Evolutionary conservation across 306 rosid genomes (phyloP).

Genomic region (Castanea crenata): DNA sequence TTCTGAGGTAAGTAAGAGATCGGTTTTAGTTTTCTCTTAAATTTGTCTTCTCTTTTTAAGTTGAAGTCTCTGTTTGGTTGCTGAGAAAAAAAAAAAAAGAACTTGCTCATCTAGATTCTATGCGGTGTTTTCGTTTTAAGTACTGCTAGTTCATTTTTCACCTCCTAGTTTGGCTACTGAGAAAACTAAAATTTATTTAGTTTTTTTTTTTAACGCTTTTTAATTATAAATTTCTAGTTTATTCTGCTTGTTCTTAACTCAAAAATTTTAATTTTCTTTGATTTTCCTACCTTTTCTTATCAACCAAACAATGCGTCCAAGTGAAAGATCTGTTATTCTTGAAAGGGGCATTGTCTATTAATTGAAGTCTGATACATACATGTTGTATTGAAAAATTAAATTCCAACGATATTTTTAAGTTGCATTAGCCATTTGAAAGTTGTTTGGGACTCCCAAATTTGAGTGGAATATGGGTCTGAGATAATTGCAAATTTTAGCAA

Average conservation of each 20-base stretch:
- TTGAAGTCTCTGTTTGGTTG: conserved; percentile 16
- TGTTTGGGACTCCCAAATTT: conserved; percentile 20
- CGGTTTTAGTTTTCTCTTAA: conserved; percentile 6
- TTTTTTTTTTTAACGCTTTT: not conserved
- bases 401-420: too few relatives aligned
- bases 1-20: conserved; percentile 53
- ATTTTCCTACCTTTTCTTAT: conserved; percentile 1
- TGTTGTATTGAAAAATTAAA: too few relatives aligned
- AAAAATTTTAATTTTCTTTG: not conserved
- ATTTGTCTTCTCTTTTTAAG: not conserved
- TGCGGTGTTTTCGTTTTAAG: conserved; percentile 12
- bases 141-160: conserved; percentile 8
- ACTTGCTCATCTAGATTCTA: conserved; percentile 1
- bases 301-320: not conserved
- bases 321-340: conserved; percentile 15
- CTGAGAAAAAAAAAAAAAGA: not conserved
- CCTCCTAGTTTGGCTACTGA: conserved; percentile 1
- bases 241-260: not conserved
- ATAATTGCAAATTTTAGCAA: conserved; percentile 29
- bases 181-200: not conserved
- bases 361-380: not conserved
- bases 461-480: conserved; percentile 30
- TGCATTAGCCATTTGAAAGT: conserved; percentile 2
- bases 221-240: not conserved
- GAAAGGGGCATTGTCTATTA: conserved; percentile 1